These are phyloP conservation scores for Handroanthus guayacan DNA, from an alignment of 257 asterid genomes.

Conservation along the genomic window DNA sequence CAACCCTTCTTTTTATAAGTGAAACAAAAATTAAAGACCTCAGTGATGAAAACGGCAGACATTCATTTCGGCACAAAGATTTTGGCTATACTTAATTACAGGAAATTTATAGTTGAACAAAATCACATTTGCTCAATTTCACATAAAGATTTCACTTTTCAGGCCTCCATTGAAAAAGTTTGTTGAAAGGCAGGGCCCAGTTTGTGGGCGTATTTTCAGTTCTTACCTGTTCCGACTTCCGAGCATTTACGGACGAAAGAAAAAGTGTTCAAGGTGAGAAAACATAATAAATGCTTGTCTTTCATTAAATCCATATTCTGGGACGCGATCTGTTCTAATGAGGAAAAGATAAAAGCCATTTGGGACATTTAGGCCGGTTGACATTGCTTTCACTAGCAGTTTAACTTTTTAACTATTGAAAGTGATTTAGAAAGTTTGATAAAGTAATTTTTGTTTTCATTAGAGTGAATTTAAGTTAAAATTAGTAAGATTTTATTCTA, in stretches of 20 bases:
- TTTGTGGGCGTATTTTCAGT: background rate
- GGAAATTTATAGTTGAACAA: conserved; percentile 36
- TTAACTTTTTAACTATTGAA: too few relatives aligned
- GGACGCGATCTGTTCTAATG: too few relatives aligned
- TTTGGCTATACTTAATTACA: conserved; percentile 11
- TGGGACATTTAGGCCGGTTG: too few relatives aligned
- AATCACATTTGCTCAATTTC: conserved; percentile 20
- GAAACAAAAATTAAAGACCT: background rate
- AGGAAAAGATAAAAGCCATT: too few relatives aligned
- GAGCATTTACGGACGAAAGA: background rate
- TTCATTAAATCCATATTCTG: background rate
- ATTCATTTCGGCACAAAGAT: conserved; percentile 39
- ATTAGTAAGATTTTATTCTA: too few relatives aligned
- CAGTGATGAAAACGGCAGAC: conserved; percentile 6
- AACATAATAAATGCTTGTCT: background rate
- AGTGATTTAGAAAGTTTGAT: too few relatives aligned
- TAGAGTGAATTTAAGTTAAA: too few relatives aligned
- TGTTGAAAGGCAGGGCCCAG: background rate
- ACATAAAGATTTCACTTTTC: conserved; percentile 31
- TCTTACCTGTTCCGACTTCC: conserved; percentile 7
- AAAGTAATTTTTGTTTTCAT: too few relatives aligned
- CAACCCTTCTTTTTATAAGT: conserved; percentile 38
- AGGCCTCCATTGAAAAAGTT: conserved; percentile 23
- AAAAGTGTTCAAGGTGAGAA: background rate
- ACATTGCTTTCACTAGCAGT: too few relatives aligned